Evolutionary conservation across 1,284 basidiomycete species (phyloP).

Genomic region (Ceratobasidium papillatum): DNA sequence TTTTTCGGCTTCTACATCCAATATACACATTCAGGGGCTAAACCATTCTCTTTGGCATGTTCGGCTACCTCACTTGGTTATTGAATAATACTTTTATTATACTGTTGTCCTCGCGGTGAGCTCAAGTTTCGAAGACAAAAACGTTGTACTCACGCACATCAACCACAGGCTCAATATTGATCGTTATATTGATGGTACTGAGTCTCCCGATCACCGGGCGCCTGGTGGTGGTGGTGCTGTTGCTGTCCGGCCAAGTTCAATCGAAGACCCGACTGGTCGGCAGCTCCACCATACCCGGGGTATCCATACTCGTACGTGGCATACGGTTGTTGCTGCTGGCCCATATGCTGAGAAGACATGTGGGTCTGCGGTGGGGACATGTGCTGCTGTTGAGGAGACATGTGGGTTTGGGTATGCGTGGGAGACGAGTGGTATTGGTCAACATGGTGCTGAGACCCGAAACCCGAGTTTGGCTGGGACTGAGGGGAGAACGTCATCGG

Average conservation of each 20-base stretch:
- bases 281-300: neutral
- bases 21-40: neutral
- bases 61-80: neutral
- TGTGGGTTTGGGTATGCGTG: conserved; percentile 13
- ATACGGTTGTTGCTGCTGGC: neutral
- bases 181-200: neutral
- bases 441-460: neutral
- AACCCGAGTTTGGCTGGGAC: neutral
- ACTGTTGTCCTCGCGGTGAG: neutral
- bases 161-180: conserved; percentile 4
- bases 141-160: conserved; percentile 1
- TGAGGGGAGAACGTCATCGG: neutral
- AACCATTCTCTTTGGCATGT: neutral
- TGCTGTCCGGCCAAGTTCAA: neutral
- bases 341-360: conserved; percentile 7
- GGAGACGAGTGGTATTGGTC: conserved; percentile 18
- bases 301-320: neutral
- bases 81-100: conserved; percentile 2
- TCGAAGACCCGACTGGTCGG: conserved; percentile 6
- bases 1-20: neutral
- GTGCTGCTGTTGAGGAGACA: conserved; percentile 8
- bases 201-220: neutral
- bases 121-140: neutral
- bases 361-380: conserved; percentile 8
- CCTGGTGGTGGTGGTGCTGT: neutral